Evolutionary conservation across 2,329 filamentous ascomycete species (phyloP), one percentile per base, ranked within the genome.

Genomic region (Calonectria montana): DNA sequence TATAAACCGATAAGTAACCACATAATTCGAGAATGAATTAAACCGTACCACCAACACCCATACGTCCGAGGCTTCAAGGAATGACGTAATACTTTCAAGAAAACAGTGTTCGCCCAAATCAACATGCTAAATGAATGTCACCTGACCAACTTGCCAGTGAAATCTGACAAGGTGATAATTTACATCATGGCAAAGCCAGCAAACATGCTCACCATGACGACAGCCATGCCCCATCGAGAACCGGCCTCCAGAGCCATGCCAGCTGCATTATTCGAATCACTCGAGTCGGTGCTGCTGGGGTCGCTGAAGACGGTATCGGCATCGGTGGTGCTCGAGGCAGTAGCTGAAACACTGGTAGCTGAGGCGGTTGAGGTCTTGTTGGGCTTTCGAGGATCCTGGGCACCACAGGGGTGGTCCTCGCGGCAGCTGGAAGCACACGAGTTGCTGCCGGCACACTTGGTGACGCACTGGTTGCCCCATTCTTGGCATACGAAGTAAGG

Each of bases 401-500:
- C 94, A 81, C 94, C 94, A 82, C 94, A 96, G 3, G 91, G 93
- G 84, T 95, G 86, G 73, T 95, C 85, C 77, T 89, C 79, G 67
- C 89, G 87, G 86, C 94, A 96, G 67, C 83, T 77, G 71, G 84
- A 83, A n/a, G 88, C 82, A 81, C 94, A 95, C 76, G 87, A 87
- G 83, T 92, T 86, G 74, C 84, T 81, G 62, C 80, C 71, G 39
- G 83, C 85, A 83, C 93, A 95, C 70, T 73, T 83, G 2, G 75
- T 80, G 15, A 93, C 91, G 81, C 93, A 95, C 83, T 94, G 90
- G 81, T 86, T 91, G 77, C 90, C 92, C 88, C 89, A 94, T 83
- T 93, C 88, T 57, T 88, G 88, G 88, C 94, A 97, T 78, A 91
- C 88, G 85, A 92, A 94, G 88, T 91, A 96, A 39, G 94, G 94